Evolutionary conservation across 345 rosid species (phyloP).

Genomic region (Anastatica hierochuntica): DNA sequence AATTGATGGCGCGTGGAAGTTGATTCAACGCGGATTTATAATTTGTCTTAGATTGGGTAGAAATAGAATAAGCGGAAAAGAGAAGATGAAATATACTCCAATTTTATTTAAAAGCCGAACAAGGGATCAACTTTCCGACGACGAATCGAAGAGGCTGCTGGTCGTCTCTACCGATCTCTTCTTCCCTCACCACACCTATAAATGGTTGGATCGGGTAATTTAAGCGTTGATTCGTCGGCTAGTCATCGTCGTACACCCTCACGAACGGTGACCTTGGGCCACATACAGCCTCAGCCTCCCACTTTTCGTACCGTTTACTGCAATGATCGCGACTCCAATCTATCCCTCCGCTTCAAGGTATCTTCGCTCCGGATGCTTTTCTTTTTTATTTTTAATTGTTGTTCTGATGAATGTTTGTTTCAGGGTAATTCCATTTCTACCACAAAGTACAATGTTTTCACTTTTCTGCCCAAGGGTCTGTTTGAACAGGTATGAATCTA

Average conservation of each 20-base stretch:
- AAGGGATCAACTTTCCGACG: too few species aligned
- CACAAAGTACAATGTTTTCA: conserved; percentile 89
- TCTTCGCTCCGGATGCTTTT: not conserved
- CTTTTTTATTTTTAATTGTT: too few species aligned
- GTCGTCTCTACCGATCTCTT: too few species aligned
- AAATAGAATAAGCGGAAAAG: too few species aligned
- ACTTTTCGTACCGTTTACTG: conserved; percentile 77
- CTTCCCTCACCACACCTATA: too few species aligned
- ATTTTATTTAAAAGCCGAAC: too few species aligned
- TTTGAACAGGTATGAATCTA: conserved; percentile 82
- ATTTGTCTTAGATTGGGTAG: too few species aligned
- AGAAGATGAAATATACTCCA: too few species aligned
- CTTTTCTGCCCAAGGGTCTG: conserved; percentile 93
- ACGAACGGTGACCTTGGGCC: conserved; percentile 80
- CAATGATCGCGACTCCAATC: conserved; percentile 92
- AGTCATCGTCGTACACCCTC: conserved; percentile 35
- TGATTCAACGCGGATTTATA: too few species aligned
- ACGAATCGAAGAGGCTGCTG: too few species aligned
- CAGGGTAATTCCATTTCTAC: conserved; percentile 94
- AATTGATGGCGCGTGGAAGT: too few species aligned
- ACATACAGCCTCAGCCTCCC: conserved; percentile 98
- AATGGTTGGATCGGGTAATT: conserved; percentile 49
- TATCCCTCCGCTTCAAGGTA: conserved; percentile 74
- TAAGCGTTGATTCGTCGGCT: conserved; percentile 31
- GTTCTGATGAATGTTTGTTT: conserved; percentile 15